These are phyloP conservation scores for Nemania diffusa DNA, from an alignment of 2,329 filamentous ascomycete species.

Conservation along the genomic window DNA sequence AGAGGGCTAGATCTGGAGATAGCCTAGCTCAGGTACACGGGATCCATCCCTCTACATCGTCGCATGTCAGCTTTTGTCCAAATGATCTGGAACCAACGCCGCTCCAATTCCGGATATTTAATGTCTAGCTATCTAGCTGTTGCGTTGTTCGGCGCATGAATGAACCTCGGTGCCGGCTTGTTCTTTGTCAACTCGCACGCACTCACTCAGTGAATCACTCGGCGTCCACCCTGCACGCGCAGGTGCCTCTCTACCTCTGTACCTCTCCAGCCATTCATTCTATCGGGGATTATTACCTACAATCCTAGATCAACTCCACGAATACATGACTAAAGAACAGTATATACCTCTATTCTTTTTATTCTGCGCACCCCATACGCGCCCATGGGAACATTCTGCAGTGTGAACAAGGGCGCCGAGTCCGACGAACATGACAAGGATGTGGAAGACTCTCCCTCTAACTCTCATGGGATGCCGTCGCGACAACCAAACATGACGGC, in stretches of 20 bases:
- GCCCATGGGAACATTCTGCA: conserved; percentile 44
- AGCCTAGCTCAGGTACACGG: not conserved
- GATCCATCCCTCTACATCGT: not conserved
- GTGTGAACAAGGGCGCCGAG: conserved; percentile 42
- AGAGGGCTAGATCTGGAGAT: not conserved
- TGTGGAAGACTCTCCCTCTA: conserved; percentile 30
- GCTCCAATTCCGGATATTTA: not conserved
- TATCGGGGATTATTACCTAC: not conserved
- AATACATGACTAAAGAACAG: too few relatives aligned
- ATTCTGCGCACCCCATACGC: conserved; percentile 27
- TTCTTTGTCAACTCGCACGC: conserved; percentile 28
- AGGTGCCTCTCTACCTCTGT: not conserved
- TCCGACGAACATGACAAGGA: conserved; percentile 42
- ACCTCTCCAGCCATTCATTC: not conserved
- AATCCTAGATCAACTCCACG: not conserved
- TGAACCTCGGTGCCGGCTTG: conserved; percentile 12
- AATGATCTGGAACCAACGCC: not conserved
- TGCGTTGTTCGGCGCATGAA: not conserved
- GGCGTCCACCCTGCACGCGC: not conserved
- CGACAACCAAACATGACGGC: conserved; percentile 36
- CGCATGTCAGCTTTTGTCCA: not conserved
- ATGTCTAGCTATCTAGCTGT: conserved; percentile 3
- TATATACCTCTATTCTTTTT: not conserved
- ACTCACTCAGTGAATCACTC: conserved; percentile 14
- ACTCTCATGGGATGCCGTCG: conserved; percentile 17